Conservation (phyloP, 305 asterid species). For the Fraxinus greggii region DNA sequence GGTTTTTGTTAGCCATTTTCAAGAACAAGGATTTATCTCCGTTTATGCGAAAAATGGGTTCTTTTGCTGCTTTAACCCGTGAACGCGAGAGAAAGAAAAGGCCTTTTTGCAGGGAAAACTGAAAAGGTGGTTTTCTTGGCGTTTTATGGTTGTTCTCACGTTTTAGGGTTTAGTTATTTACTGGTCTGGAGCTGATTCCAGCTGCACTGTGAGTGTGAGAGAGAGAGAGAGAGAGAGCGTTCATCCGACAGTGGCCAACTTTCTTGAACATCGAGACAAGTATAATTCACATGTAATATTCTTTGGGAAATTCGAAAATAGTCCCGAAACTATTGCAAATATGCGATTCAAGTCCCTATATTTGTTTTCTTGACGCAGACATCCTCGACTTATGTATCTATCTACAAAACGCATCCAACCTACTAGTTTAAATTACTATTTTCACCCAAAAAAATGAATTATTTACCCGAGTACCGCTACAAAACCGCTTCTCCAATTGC, state of each 20-base stretch:
- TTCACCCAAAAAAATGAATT: conserved; percentile 9
- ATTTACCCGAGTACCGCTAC: conserved; percentile 14
- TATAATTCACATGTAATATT: neutral
- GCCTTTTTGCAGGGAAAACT: neutral
- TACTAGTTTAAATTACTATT: neutral
- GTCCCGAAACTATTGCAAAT: neutral
- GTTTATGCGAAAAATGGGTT: neutral
- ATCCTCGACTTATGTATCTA: neutral
- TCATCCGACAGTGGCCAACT: neutral
- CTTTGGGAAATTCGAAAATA: neutral
- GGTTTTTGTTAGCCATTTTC: conserved; percentile 24
- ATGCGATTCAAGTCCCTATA: neutral
- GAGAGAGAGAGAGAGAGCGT: neutral
- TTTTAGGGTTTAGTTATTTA: conserved; percentile 11
- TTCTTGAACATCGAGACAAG: neutral
- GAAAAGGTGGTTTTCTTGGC: neutral
- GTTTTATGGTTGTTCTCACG: neutral
- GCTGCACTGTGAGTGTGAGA: conserved; percentile 5
- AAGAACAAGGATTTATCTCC: neutral
- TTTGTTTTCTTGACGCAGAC: neutral
- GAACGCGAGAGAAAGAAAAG: neutral
- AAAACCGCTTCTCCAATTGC: conserved; percentile 30
- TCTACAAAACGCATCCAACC: neutral
- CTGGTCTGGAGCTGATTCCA: conserved; percentile 13
- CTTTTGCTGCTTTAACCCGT: neutral